Evolutionary conservation across 1,284 basidiomycete species (phyloP), one percentile per base, ranked within the genome.

Genomic region (Takashimella koratensis): DNA sequence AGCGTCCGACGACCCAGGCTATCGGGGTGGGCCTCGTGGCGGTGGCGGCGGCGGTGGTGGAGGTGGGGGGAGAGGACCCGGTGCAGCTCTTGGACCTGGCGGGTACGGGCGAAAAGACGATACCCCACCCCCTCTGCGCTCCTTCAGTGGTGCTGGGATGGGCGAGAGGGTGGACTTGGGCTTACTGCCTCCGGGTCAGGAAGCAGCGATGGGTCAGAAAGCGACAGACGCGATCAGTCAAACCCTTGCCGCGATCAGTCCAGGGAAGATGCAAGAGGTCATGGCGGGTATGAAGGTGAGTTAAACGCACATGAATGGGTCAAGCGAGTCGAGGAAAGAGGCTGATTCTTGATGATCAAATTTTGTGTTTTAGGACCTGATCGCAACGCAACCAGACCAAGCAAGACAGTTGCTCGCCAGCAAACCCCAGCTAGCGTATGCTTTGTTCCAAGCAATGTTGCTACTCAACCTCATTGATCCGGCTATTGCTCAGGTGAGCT

Each of bases 261-360:
- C 90, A 0, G 82, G 80, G 46, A 89, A 97, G 71, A 80, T 97
- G 59, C 85, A 95, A 74, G 95, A 98, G 76, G 89, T 98, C n/a
- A 80, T 98, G 64, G 87, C 87, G 25, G 91, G 97, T 75, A 96
- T 97, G 88, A 98, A 98, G 85, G 93, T 93, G 70, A 66, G 81
- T 73, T 51, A 4, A 10, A 27, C 52, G n/a, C n/a, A n/a, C n/a
- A n/a, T n/a, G n/a, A n/a, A n/a, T n/a, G n/a, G n/a, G n/a, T n/a
- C n/a, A n/a, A n/a, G n/a, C n/a, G n/a, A 22, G 24, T 40, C 10
- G 10, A 13, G 12, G 5, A 21, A 10, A 22, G 2, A 23, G 21
- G 22, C 50, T 54, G 22, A 51, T 23, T 2, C 5, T n/a, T n/a
- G n/a, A n/a, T n/a, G n/a, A n/a, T n/a, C n/a, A n/a, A n/a, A n/a